These are phyloP conservation scores for Haplosporangium gracile DNA, from an alignment of 192 early-diverging fungal genomes.

Conservation along the genomic window DNA sequence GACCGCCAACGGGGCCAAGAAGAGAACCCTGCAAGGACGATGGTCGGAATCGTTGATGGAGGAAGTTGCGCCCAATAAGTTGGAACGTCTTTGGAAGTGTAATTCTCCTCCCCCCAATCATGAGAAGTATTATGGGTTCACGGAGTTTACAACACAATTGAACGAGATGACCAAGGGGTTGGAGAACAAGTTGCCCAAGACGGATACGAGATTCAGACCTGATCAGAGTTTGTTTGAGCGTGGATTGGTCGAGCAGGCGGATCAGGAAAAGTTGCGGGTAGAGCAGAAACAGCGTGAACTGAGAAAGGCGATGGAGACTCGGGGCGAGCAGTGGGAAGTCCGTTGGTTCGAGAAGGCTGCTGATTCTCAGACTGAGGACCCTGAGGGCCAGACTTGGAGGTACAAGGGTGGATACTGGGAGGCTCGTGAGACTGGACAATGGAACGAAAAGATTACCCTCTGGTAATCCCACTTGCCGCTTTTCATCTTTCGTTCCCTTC, in stretches of 20 bases:
- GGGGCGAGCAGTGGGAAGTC: constrained; percentile 75
- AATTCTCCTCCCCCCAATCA: constrained; percentile 77
- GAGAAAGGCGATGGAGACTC: constrained; percentile 77
- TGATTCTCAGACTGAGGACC: constrained; percentile 64
- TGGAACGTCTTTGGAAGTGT: constrained; percentile 90
- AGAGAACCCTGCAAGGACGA: constrained; percentile 66
- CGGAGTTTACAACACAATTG: constrained; percentile 86
- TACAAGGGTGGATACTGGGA: constrained; percentile 93
- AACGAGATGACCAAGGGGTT: constrained; percentile 88
- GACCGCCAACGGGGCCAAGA: constrained; percentile 63
- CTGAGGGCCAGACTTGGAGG: constrained; percentile 74
- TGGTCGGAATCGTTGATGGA: constrained; percentile 78
- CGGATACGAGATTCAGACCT: constrained; percentile 94
- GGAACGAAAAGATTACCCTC: constrained; percentile 48
- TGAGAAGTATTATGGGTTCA: constrained; percentile 91
- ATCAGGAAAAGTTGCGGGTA: constrained; percentile 85
- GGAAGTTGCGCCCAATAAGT: constrained; percentile 67
- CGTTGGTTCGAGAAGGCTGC: constrained; percentile 82
- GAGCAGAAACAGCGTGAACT: constrained; percentile 92
- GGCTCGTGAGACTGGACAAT: constrained; percentile 63
- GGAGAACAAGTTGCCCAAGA: constrained; percentile 76
- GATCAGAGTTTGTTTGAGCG: constrained; percentile 94
- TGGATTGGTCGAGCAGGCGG: constrained; percentile 85
- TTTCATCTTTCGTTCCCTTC: not conserved
- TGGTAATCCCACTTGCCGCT: constrained; percentile 11